phyloP scores from a whole-genome alignment of 768 basidiomycete species.

The Tricholoma matsutake region DNA sequence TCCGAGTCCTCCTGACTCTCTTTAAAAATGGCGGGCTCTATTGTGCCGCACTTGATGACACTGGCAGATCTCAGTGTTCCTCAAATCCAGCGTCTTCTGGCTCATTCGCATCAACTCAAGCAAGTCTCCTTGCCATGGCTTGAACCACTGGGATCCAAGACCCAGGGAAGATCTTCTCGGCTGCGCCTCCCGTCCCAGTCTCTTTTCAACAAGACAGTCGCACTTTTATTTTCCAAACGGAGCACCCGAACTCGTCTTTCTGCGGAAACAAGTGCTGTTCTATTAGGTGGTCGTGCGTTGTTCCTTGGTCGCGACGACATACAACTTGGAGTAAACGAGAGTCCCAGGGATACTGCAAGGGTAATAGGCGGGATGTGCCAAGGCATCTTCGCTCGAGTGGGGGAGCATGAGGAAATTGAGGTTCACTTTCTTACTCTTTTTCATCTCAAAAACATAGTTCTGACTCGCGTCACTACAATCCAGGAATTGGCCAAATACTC shows the following conservation, averaged over 20 bases:
- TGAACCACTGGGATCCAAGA: slow-evolving; percentile 43
- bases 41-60: slow-evolving; percentile 75
- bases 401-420: slow-evolving; percentile 90
- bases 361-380: slow-evolving; percentile 95
- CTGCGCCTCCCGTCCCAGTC: slow-evolving; percentile 69
- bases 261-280: slow-evolving; percentile 74
- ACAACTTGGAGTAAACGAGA: slow-evolving; percentile 96
- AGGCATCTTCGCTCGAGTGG: slow-evolving; percentile 96
- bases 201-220: slow-evolving; percentile 79
- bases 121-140: slow-evolving; percentile 65
- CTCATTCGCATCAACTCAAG: slow-evolving; percentile 65
- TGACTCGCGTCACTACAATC: neutral
- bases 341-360: slow-evolving; percentile 73
- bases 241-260: slow-evolving; percentile 90
- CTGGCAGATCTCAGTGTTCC: slow-evolving; percentile 80
- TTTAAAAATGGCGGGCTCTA: slow-evolving; percentile 12
- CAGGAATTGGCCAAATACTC: slow-evolving; percentile 91
- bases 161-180: slow-evolving; percentile 28
- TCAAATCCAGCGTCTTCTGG: slow-evolving; percentile 67
- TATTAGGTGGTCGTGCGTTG: slow-evolving; percentile 86
- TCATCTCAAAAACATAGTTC: neutral
- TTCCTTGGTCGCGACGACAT: slow-evolving; percentile 91
- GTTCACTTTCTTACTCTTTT: slow-evolving; percentile 36
- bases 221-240: slow-evolving; percentile 89
- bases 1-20: no score